phyloP scores from a whole-genome alignment of 1,139 yeast genomes.

The Sugiyamaella pinicola region DNA sequence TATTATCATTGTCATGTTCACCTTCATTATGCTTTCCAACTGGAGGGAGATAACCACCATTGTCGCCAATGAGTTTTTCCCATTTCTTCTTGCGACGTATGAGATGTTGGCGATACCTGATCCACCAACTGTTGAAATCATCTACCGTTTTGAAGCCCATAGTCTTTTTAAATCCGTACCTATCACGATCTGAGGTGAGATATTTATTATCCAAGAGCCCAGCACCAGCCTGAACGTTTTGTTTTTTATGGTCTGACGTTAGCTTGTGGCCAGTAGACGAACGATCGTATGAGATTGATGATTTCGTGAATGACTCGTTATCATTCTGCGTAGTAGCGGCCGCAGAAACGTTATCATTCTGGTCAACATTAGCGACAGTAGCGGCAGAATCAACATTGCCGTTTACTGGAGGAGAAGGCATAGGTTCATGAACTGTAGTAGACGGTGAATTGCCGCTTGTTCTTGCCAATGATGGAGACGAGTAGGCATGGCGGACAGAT shows the following conservation, averaged over 20 bases:
- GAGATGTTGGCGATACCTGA: conserved; percentile 62
- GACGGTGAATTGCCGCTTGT: background rate
- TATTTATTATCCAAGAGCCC: conserved; percentile 11
- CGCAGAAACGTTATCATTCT: background rate
- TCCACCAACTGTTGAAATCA: conserved; percentile 78
- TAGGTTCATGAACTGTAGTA: conserved; percentile 6
- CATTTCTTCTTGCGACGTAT: conserved; percentile 72
- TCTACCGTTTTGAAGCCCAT: conserved; percentile 53
- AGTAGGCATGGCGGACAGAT: conserved; percentile 8
- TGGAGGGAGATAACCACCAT: conserved; percentile 55
- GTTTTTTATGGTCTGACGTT: background rate
- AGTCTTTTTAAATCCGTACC: conserved; percentile 82
- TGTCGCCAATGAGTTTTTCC: conserved; percentile 63
- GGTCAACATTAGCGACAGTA: too few species aligned
- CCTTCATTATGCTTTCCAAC: background rate
- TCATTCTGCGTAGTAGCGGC: background rate
- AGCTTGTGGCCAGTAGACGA: background rate
- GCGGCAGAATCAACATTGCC: too few species aligned
- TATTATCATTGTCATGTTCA: conserved; percentile 25
- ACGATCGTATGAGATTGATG: background rate
- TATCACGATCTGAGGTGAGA: conserved; percentile 49
- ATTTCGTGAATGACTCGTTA: background rate
- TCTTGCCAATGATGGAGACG: conserved; percentile 4
- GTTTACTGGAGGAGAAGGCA: background rate
- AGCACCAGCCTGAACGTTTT: background rate